Evolutionary conservation across 768 basidiomycete species (phyloP), one percentile per base, ranked within the genome.

Genomic region (Hypholoma fasciculare): DNA sequence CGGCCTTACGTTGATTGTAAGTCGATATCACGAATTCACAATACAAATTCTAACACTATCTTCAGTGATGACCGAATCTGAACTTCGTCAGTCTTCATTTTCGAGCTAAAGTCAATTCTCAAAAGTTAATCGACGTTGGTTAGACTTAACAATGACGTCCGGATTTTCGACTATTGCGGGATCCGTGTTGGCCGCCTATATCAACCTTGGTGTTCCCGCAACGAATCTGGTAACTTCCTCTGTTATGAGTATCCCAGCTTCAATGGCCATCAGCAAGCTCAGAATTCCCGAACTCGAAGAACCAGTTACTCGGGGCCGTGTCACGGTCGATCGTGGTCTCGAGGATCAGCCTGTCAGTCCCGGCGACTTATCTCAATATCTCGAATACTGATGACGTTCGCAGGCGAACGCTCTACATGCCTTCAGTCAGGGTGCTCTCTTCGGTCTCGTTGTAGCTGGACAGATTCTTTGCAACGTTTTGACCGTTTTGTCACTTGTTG

Each of bases 111-210:
- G 12, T 14, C 12, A 1, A 4, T 46, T 19, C 43, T 43, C 12
- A n/a, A 42, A 26, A 11, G 9, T 20, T 11, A 37, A 19, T 46
- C 0, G 5, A 23, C 16, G 2, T 20, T 38, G 34, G 54, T 38
- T 55, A 81, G 79, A 90, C 74, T 78, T 94, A 44, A 82, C 85
- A 46, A 94, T 95, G 93, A 93, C 92, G 19, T 92, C 91, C 61
- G 92, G 91, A 70, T 96, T 96, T 77, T 91, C 93, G 7, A 95
- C 93, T 52, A 96, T 96, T 64, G 89, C 95, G 54, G 94, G 95
- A 43, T 92, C 91, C 36, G 94, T 97, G 12, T 80, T 97, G 48
- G 79, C 83, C 54, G 94, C 92, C 27, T 96, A 96, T 70, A 89
- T 95, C 69, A 76, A 69, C 61, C 77, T 89, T 62, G 92, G 89